These are phyloP conservation scores for Chalciporus sp. DNA, from an alignment of 1,284 basidiomycete species.

Conservation along the genomic window DNA sequence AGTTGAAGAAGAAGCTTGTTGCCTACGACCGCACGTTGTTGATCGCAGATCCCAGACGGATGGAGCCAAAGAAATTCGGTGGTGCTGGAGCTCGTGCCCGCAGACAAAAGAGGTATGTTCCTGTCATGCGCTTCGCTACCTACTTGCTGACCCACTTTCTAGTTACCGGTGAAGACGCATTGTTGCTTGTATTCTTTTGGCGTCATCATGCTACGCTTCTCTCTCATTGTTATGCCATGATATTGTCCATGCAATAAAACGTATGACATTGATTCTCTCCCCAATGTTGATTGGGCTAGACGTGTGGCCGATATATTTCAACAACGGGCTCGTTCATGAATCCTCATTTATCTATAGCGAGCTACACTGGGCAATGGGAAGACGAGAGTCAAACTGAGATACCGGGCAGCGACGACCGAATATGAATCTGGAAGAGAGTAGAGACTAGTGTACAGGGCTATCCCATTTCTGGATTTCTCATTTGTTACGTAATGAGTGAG, in stretches of 20 bases:
- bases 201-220: constrained; percentile 48
- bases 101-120: constrained; percentile 86
- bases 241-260: constrained; percentile 41
- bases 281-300: background rate
- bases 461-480: too few species aligned
- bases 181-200: constrained; percentile 34
- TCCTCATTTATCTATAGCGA: too few species aligned
- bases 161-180: constrained; percentile 82
- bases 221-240: constrained; percentile 49
- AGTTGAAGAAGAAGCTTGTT: constrained; percentile 95
- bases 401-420: too few species aligned
- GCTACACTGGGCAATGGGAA: too few species aligned
- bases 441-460: too few species aligned
- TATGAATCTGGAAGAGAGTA: too few species aligned
- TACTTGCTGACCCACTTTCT: constrained; percentile 21
- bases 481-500: background rate
- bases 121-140: background rate
- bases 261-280: constrained; percentile 16
- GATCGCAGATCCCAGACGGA: constrained; percentile 98
- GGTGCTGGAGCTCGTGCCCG: constrained; percentile 94
- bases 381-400: too few species aligned
- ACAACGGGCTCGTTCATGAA: too few species aligned
- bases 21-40: constrained; percentile 94
- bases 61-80: constrained; percentile 99
- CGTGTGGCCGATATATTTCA: too few species aligned